A percentile compares a stretch with the other conserved stretches of the same genome.
Conservation (phyloP, 2,329 filamentous ascomycete genomes). For the Ploettnerulaceae sp. region DNA sequence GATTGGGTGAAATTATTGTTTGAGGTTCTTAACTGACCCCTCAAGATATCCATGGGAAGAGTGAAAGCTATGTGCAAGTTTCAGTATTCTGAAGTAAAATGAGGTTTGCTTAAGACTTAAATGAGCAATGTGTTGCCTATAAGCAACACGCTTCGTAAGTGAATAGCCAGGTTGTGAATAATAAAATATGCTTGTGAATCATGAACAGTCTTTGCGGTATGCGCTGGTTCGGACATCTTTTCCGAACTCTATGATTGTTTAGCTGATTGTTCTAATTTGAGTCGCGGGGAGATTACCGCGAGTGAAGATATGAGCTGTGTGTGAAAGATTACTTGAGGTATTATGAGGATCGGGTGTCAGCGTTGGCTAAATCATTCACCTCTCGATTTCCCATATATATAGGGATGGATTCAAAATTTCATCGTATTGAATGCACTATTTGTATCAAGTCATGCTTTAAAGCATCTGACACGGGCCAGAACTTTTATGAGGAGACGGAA, state of each 20-base stretch:
- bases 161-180: slow-evolving; percentile 3
- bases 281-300: background rate
- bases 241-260: slow-evolving; percentile 12
- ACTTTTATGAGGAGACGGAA: slow-evolving; percentile 19
- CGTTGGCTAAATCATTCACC: background rate
- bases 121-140: background rate
- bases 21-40: background rate
- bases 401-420: slow-evolving; percentile 12
- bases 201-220: slow-evolving; percentile 1
- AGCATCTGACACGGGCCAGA: slow-evolving; percentile 8
- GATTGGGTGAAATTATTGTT: background rate
- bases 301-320: background rate
- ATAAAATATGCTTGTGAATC: background rate
- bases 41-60: background rate
- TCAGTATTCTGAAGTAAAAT: background rate
- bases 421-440: slow-evolving; percentile 19
- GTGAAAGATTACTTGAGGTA: background rate
- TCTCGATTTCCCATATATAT: background rate
- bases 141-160: background rate
- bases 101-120: slow-evolving; percentile 1
- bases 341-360: background rate
- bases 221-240: slow-evolving; percentile 4
- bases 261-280: background rate
- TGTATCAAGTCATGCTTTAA: slow-evolving; percentile 12
- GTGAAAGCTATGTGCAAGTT: background rate